Percentiles rank a stretch among this genome's conserved stretches.
phyloP scores from a whole-genome alignment of 2,329 filamentous ascomycete genomes.

The Fusarium coffeatum region DNA sequence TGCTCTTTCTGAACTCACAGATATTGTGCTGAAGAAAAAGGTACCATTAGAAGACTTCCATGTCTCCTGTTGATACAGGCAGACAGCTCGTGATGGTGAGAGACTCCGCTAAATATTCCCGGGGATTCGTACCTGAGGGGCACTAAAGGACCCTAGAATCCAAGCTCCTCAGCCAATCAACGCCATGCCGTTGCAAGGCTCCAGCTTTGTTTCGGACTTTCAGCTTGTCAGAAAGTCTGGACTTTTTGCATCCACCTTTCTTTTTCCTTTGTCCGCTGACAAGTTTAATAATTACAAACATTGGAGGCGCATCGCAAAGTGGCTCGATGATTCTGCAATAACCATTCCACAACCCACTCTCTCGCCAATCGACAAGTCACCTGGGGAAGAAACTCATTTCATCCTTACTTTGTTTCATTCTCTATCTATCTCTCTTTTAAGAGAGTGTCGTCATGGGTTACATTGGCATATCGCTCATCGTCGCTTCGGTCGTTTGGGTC shows the following conservation, averaged over 20 bases:
- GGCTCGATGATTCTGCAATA: constrained; percentile 48
- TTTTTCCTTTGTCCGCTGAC: constrained; percentile 38
- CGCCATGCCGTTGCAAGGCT: constrained; percentile 22
- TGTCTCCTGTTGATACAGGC: neutral
- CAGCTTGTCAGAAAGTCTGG: neutral
- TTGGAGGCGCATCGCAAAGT: constrained; percentile 20
- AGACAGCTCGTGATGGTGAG: neutral
- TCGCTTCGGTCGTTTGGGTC: constrained; percentile 70
- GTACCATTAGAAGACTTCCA: neutral
- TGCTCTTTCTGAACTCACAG: neutral
- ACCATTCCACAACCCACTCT: constrained; percentile 47
- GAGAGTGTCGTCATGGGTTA: constrained; percentile 60
- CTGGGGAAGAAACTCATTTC: constrained; percentile 13
- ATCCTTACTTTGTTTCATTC: neutral
- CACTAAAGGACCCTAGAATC: constrained; percentile 1
- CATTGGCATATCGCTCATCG: constrained; percentile 70
- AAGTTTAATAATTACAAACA: constrained; percentile 17
- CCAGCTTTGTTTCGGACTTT: constrained; percentile 1
- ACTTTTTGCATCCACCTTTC: constrained; percentile 6
- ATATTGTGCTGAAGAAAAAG: neutral
- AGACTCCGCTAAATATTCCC: neutral
- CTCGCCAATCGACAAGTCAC: constrained; percentile 31
- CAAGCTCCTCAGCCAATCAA: constrained; percentile 27
- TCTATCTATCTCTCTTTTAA: neutral
- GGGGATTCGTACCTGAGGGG: neutral